A percentile compares a stretch with the other conserved stretches of the same genome.
phyloP scores from a whole-genome alignment of 2,329 filamentous ascomycete species.

The Trichoderma simmonsii region DNA sequence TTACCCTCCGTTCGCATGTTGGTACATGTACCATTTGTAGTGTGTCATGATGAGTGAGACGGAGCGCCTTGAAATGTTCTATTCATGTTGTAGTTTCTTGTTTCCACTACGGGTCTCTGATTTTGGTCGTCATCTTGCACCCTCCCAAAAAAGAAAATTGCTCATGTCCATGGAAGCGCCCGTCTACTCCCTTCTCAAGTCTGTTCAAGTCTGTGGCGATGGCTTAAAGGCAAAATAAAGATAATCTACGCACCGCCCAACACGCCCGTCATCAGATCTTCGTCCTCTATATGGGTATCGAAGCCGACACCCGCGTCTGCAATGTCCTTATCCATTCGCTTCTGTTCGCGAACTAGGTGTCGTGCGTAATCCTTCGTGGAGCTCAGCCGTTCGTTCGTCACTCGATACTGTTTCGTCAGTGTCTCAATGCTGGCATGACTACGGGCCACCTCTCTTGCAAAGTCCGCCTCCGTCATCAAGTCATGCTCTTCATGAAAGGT shows the following conservation, averaged over 20 bases:
- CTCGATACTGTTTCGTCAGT: constrained; percentile 47
- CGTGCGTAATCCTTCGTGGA: constrained; percentile 57
- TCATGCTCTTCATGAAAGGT: constrained; percentile 46
- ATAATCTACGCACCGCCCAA: constrained; percentile 23
- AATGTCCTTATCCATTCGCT: constrained; percentile 43
- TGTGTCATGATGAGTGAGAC: not conserved
- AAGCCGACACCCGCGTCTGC: constrained; percentile 39
- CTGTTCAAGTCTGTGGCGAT: not conserved
- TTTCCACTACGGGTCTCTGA: not conserved
- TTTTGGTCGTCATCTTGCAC: not conserved
- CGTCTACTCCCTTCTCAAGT: not conserved
- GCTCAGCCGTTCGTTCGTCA: constrained; percentile 53
- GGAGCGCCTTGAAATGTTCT: not conserved
- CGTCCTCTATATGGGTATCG: constrained; percentile 53
- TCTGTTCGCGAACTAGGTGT: constrained; percentile 45
- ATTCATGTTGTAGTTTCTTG: not conserved
- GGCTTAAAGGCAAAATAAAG: not conserved
- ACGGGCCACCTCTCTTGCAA: constrained; percentile 45
- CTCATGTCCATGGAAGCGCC: not conserved
- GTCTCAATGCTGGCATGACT: constrained; percentile 42
- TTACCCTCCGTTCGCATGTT: not conserved
- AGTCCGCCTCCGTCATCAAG: constrained; percentile 48
- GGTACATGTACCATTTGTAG: not conserved
- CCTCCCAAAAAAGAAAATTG: not conserved
- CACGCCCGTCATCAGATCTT: constrained; percentile 57